Evolutionary conservation across 164 flowering plant species (phyloP).

Genomic region (grape (Vitis vinifera)): ASM3070453v1 NC_081815.1:9201501-9202000

Average conservation of each 20-base stretch:
- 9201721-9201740: slow-evolving; percentile 42
- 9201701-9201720: slow-evolving; percentile 42
- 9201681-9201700: slow-evolving; percentile 38
- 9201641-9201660: slow-evolving; percentile 86
- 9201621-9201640: slow-evolving; percentile 87
- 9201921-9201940: slow-evolving; percentile 72
- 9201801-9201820: slow-evolving; percentile 95
- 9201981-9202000: slow-evolving; percentile 85
- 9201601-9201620: slow-evolving; percentile 84
- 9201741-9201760: slow-evolving; percentile 28
- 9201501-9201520: too few species aligned
- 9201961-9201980: slow-evolving; percentile 84
- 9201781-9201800: slow-evolving; percentile 73
- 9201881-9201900: slow-evolving; percentile 77
- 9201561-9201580: slow-evolving; percentile 45
- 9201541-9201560: slow-evolving; percentile 74
- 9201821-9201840: slow-evolving; percentile 66
- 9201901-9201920: slow-evolving; percentile 90
- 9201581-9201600: slow-evolving; percentile 79
- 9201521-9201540: slow-evolving; percentile 24
- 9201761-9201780: slow-evolving; percentile 22
- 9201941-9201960: slow-evolving; percentile 91
- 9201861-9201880: slow-evolving; percentile 84
- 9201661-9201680: slow-evolving; percentile 57
- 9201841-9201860: slow-evolving; percentile 82